Percentiles rank a stretch among this genome's conserved stretches.
These are phyloP conservation scores for Mycena sp. DNA, from an alignment of 1,284 basidiomycete genomes.

Conservation along the genomic window DNA sequence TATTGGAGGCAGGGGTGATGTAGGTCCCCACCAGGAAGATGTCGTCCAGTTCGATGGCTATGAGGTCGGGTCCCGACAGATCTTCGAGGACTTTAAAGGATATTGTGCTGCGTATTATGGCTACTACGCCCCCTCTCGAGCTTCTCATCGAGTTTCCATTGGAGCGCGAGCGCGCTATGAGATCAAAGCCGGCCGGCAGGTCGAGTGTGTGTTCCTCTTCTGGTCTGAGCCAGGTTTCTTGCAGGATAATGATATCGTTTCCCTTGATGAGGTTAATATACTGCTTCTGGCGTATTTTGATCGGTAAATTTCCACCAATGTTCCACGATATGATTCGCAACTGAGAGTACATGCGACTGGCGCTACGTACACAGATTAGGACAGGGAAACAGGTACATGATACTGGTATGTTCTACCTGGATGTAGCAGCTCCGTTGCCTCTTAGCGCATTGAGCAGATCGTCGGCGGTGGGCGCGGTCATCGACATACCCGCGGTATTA, in stretches of 20 bases:
- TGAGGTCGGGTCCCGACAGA: slow-evolving; percentile 17
- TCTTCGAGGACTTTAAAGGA: neutral
- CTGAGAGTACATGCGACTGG: neutral
- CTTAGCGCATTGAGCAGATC: too few relatives aligned
- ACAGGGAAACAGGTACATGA: too few relatives aligned
- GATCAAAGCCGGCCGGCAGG: slow-evolving; percentile 13
- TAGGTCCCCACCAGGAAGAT: slow-evolving; percentile 9
- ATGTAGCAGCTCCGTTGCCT: too few relatives aligned
- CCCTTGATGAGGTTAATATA: neutral
- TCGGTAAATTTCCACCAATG: slow-evolving; percentile 16
- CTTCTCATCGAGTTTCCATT: neutral
- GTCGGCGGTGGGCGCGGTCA: neutral
- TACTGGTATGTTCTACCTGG: too few relatives aligned
- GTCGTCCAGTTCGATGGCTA: slow-evolving; percentile 1
- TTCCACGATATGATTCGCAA: slow-evolving; percentile 25
- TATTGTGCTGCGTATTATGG: neutral
- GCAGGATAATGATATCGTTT: slow-evolving; percentile 24
- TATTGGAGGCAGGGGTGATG: neutral
- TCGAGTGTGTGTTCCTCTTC: slow-evolving; percentile 13
- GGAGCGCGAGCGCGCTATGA: neutral
- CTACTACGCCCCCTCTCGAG: slow-evolving; percentile 2
- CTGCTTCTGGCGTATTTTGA: slow-evolving; percentile 7
- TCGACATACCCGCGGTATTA: too few relatives aligned
- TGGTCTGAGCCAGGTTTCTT: slow-evolving; percentile 23
- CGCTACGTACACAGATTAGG: too few relatives aligned